Conservation (phyloP, 2,329 filamentous ascomycete species). For the Penicillium concentricum region DNA sequence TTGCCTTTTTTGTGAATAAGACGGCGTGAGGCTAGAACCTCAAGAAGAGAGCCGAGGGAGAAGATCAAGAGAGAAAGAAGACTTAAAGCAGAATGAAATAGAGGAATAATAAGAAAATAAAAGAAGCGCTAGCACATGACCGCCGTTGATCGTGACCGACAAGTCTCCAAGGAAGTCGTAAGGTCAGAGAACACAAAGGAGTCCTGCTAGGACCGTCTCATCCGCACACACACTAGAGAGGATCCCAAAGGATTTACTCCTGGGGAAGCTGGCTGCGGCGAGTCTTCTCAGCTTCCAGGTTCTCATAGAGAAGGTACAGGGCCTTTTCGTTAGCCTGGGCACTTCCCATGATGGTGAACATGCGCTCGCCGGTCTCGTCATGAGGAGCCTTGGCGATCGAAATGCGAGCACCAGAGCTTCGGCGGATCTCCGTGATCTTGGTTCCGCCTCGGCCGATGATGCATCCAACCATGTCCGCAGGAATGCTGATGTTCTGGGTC, state of each 20-base stretch:
- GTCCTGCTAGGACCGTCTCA: conserved; percentile 18
- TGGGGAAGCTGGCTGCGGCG: conserved; percentile 78
- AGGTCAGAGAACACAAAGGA: conserved; percentile 24
- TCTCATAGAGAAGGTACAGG: conserved; percentile 95
- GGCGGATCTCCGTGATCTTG: conserved; percentile 99
- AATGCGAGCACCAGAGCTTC: conserved; percentile 93
- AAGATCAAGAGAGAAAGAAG: conserved; percentile 13
- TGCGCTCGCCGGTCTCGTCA: conserved; percentile 95
- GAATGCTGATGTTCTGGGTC: conserved; percentile 99
- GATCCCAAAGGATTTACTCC: conserved; percentile 44
- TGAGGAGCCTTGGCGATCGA: conserved; percentile 97
- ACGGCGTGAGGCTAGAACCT: conserved; percentile 9
- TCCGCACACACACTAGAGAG: conserved; percentile 17
- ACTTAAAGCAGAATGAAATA: conserved; percentile 11
- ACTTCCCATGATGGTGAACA: conserved; percentile 99
- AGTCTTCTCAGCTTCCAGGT: conserved; percentile 98
- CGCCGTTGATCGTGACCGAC: conserved; percentile 32
- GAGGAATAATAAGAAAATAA: conserved; percentile 20
- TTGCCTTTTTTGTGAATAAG: conserved; percentile 25
- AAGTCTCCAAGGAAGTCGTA: conserved; percentile 28
- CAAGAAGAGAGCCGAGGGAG: neutral
- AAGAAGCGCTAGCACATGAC: conserved; percentile 28
- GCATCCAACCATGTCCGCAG: conserved; percentile 98
- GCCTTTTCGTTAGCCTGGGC: conserved; percentile 93
- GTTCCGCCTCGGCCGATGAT: conserved; percentile 93